phyloP scores from a whole-genome alignment of 2,329 filamentous ascomycete genomes.

The Sarocladium kiliense region DNA sequence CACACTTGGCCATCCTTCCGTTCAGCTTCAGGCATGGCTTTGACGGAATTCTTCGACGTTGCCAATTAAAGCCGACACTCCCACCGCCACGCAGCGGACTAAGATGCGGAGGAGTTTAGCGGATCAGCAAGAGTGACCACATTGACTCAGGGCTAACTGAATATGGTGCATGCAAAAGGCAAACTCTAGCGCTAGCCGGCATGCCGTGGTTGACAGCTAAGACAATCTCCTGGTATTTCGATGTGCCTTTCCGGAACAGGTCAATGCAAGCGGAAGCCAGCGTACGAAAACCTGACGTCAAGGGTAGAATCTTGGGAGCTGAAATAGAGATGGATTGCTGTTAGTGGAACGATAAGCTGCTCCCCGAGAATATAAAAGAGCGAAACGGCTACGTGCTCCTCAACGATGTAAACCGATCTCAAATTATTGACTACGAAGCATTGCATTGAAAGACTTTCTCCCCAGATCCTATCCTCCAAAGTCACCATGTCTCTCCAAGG shows the following conservation, averaged over 20 bases:
- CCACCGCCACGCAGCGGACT: neutral
- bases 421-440: no score
- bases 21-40: no score
- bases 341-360: no score
- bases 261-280: neutral
- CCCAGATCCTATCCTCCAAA: no score
- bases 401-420: no score
- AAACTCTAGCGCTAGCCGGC: neutral
- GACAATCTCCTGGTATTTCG: neutral
- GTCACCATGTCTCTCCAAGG: conserved; percentile 15
- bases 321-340: no score
- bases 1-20: no score
- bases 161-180: conserved; percentile 8
- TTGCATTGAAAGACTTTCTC: no score
- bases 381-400: no score
- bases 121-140: neutral
- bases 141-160: neutral
- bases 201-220: neutral
- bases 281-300: neutral
- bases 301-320: neutral
- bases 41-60: no score
- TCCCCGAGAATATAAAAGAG: no score
- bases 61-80: no score
- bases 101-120: neutral
- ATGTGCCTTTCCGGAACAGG: conserved; percentile 4